phyloP scores from a whole-genome alignment of 2,329 filamentous ascomycete genomes.

The Neofusicoccum sp. region DNA sequence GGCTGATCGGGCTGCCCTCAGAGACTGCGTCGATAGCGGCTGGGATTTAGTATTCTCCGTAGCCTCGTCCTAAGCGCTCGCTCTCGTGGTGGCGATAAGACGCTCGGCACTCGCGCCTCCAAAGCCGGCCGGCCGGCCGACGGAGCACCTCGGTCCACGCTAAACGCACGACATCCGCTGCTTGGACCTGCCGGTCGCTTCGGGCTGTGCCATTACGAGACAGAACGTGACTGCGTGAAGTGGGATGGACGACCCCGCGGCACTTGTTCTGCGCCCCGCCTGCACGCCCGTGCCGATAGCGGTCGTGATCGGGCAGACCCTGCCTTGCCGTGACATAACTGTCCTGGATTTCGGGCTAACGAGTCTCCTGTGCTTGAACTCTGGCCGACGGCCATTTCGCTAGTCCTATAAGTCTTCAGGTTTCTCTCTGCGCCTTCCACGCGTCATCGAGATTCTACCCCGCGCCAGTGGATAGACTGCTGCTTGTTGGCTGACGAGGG shows the following conservation, averaged over 20 bases:
- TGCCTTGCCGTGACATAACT: background rate
- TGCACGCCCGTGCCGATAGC: background rate
- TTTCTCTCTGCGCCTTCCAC: background rate
- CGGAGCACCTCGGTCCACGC: no score
- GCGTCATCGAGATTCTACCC: background rate
- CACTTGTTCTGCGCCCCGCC: background rate
- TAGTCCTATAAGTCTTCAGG: background rate
- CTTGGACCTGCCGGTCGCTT: background rate
- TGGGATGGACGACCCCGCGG: background rate
- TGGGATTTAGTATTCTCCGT: background rate
- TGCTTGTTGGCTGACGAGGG: no score
- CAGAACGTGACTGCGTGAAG: background rate
- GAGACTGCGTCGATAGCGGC: background rate
- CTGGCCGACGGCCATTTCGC: background rate
- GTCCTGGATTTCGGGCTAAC: background rate
- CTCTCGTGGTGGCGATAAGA: background rate
- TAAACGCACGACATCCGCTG: background rate
- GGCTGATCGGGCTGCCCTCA: no score
- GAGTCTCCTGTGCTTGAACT: background rate
- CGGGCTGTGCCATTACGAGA: background rate
- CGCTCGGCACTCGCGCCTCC: conserved; percentile 3
- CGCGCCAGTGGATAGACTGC: no score
- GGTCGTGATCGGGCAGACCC: conserved; percentile 4
- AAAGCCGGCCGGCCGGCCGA: conserved; percentile 7
- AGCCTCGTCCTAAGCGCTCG: background rate